Conservation (phyloP, 148 eudicot species). For the Rheum nobile region DNA sequence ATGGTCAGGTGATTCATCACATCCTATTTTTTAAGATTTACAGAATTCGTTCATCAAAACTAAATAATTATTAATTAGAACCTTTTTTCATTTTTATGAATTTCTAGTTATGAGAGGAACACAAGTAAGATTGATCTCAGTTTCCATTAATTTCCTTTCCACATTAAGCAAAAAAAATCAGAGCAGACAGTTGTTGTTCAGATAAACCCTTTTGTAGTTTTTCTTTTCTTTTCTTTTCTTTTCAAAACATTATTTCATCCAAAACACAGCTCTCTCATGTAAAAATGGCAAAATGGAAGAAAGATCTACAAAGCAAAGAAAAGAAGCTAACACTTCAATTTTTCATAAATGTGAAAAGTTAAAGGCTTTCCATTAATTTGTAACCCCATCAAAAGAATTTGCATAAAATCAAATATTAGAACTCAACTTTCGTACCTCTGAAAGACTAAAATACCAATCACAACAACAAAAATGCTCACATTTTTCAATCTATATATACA, state of each 20-base stretch:
- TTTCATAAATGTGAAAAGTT: too few species aligned
- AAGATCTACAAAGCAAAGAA: too few species aligned
- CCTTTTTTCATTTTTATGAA: neutral
- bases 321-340: neutral
- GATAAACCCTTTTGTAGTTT: neutral
- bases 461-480: too few species aligned
- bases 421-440: too few species aligned
- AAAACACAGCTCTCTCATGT: neutral
- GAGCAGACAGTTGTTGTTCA: neutral
- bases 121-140: neutral
- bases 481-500: too few species aligned
- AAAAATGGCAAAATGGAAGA: too few species aligned
- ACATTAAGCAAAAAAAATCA: constrained; percentile 1
- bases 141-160: neutral
- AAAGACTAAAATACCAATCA: neutral
- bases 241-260: neutral
- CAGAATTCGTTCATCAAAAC: neutral
- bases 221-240: neutral
- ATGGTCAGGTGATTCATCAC: neutral
- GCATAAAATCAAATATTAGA: too few species aligned
- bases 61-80: too few species aligned
- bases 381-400: too few species aligned
- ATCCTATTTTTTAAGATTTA: neutral
- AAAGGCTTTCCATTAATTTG: too few species aligned
- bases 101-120: neutral